Evolutionary conservation across 495 filamentous ascomycete species (phyloP).

Genomic region (Penicillium ucsense): DNA sequence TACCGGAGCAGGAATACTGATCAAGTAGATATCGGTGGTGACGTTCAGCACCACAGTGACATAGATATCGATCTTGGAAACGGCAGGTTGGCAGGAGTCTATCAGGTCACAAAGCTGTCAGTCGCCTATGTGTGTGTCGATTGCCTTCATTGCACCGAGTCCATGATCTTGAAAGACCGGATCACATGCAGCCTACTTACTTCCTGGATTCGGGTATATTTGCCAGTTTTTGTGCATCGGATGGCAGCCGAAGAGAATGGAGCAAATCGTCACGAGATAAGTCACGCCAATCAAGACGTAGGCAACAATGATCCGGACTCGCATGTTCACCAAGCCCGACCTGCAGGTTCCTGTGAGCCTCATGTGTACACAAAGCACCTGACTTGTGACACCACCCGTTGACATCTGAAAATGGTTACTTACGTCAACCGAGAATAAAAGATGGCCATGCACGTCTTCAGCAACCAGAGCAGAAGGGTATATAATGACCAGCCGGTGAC

Average conservation of each 20-base stretch:
- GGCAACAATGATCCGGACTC: slow-evolving; percentile 40
- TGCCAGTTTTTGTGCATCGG: slow-evolving; percentile 50
- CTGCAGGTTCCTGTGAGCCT: slow-evolving; percentile 14
- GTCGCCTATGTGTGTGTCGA: no score
- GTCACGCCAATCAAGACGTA: slow-evolving; percentile 42
- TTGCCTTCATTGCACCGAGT: no score
- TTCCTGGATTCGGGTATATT: slow-evolving; percentile 47
- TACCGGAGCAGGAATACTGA: slow-evolving; percentile 46
- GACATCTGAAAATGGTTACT: background rate
- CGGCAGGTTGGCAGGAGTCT: slow-evolving; percentile 38
- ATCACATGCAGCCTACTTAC: slow-evolving; percentile 22
- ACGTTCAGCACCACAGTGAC: slow-evolving; percentile 44
- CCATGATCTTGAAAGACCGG: no score
- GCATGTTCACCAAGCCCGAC: slow-evolving; percentile 39
- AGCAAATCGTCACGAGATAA: slow-evolving; percentile 44
- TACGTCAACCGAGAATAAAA: slow-evolving; percentile 56
- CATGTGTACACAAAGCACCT: background rate
- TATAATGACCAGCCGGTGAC: slow-evolving; percentile 50
- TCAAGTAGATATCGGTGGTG: slow-evolving; percentile 44
- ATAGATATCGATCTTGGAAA: slow-evolving; percentile 38
- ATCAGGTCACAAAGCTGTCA: background rate
- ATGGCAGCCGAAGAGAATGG: slow-evolving; percentile 44
- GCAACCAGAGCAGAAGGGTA: slow-evolving; percentile 44
- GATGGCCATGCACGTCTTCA: slow-evolving; percentile 50
- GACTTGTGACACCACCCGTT: no score